Evolutionary conservation across 2,329 filamentous ascomycete genomes (phyloP).

Genomic region (Mollisiaceae sp.): DNA sequence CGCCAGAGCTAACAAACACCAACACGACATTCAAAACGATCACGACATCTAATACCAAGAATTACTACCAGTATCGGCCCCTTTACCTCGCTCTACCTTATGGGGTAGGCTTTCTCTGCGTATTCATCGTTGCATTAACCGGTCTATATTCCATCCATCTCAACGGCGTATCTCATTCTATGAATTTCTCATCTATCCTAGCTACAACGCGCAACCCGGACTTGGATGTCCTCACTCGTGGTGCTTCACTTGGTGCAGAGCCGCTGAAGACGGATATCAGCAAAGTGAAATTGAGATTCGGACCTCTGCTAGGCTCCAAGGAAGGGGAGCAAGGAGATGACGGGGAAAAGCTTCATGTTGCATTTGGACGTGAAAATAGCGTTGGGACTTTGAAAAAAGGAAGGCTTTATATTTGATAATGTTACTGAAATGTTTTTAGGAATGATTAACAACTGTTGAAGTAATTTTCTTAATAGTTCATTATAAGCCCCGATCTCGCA

Average conservation of each 20-base stretch:
- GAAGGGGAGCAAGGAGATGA: not conserved
- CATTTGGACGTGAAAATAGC: not conserved
- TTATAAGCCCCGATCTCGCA: too few relatives aligned
- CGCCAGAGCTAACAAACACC: conserved; percentile 12
- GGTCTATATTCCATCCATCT: conserved; percentile 1
- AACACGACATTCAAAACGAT: not conserved
- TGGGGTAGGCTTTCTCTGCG: not conserved
- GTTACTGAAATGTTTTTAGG: too few relatives aligned
- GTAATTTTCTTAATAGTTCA: too few relatives aligned
- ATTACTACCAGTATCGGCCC: conserved; percentile 1
- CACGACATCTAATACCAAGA: not conserved
- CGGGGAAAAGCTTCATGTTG: not conserved
- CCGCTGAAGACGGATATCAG: not conserved
- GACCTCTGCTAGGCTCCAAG: not conserved
- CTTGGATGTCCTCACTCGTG: conserved; percentile 18
- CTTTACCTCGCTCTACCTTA: conserved; percentile 11
- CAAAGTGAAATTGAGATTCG: not conserved
- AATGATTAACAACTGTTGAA: too few relatives aligned
- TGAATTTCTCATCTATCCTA: conserved; percentile 25
- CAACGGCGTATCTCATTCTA: conserved; percentile 26
- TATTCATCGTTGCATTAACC: not conserved
- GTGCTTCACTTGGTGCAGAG: conserved; percentile 22
- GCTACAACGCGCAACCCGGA: conserved; percentile 20
- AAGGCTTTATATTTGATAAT: not conserved
- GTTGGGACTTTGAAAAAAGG: not conserved